A percentile compares a stretch with the other conserved stretches of the same genome.
Conservation (phyloP, 1,139 yeast species). For the Wickerhamomyces sp. region DNA sequence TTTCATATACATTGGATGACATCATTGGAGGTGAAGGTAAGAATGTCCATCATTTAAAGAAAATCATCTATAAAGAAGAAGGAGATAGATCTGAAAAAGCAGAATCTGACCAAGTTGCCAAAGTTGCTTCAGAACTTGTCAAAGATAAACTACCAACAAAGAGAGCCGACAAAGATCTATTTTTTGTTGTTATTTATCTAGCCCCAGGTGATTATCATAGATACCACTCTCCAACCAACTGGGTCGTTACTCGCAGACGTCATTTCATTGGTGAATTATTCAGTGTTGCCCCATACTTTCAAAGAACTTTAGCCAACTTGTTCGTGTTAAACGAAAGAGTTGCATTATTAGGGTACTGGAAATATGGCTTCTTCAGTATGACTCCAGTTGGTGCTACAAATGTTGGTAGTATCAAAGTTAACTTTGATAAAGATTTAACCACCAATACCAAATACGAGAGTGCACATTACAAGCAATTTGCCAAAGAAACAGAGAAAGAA, state of each 20-base stretch:
- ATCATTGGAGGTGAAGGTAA: slow-evolving; percentile 47
- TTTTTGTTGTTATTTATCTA: slow-evolving; percentile 85
- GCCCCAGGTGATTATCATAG: slow-evolving; percentile 99
- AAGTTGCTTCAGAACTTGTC: slow-evolving; percentile 27
- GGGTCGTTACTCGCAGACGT: slow-evolving; percentile 93
- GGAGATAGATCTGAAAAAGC: slow-evolving; percentile 53
- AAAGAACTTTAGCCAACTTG: slow-evolving; percentile 75
- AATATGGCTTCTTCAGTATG: slow-evolving; percentile 96
- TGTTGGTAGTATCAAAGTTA: slow-evolving; percentile 90
- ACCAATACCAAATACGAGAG: slow-evolving; percentile 74
- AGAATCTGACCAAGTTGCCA: slow-evolving; percentile 24
- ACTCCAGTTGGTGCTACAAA: slow-evolving; percentile 99
- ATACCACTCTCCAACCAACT: slow-evolving; percentile 92
- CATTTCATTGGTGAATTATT: slow-evolving; percentile 95
- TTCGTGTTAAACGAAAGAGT: slow-evolving; percentile 94
- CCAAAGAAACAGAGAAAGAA: slow-evolving; percentile 8
- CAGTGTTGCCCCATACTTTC: slow-evolving; percentile 96
- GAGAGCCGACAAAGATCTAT: slow-evolving; percentile 52
- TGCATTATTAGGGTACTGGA: slow-evolving; percentile 93
- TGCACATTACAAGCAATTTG: slow-evolving; percentile 16
- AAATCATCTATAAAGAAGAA: slow-evolving; percentile 48
- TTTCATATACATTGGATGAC: slow-evolving; percentile 67
- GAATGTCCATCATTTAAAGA: slow-evolving; percentile 35
- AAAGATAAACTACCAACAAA: slow-evolving; percentile 2
- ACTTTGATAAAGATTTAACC: slow-evolving; percentile 85